A percentile compares a stretch with the other conserved stretches of the same genome.
Conservation (phyloP, 345 rosid genomes). For the Corchorus capsularis region DNA sequence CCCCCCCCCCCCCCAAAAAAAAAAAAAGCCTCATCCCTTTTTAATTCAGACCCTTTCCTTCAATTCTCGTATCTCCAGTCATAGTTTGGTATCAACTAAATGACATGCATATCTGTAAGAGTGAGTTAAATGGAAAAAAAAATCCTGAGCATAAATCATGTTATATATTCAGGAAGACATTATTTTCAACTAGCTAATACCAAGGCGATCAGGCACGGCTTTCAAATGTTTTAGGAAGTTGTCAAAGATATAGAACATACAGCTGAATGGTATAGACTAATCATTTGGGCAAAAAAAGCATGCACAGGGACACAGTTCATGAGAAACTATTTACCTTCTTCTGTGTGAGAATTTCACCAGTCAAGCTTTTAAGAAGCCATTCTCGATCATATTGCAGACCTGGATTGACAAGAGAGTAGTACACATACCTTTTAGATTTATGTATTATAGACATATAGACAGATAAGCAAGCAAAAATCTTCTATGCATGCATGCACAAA, state of each 20-base stretch:
- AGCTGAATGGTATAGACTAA: neutral
- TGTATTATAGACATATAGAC: neutral
- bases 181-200: neutral
- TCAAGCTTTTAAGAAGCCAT: conserved; percentile 78
- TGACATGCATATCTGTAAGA: neutral
- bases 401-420: conserved; percentile 28
- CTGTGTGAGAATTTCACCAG: conserved; percentile 84
- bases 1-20: no score
- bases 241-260: neutral
- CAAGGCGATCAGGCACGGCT: neutral
- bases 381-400: conserved; percentile 88
- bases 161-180: neutral
- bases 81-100: neutral
- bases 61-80: neutral
- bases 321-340: conserved; percentile 62
- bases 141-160: neutral
- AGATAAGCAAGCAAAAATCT: neutral
- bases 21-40: neutral
- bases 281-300: neutral
- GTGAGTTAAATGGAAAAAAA: neutral
- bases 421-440: conserved; percentile 1
- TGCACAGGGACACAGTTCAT: neutral
- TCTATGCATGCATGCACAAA: neutral
- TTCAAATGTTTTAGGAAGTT: neutral
- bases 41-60: neutral